Conservation (phyloP, 805 yeast genomes). For the Cyberlindnera meyerae region DNA sequence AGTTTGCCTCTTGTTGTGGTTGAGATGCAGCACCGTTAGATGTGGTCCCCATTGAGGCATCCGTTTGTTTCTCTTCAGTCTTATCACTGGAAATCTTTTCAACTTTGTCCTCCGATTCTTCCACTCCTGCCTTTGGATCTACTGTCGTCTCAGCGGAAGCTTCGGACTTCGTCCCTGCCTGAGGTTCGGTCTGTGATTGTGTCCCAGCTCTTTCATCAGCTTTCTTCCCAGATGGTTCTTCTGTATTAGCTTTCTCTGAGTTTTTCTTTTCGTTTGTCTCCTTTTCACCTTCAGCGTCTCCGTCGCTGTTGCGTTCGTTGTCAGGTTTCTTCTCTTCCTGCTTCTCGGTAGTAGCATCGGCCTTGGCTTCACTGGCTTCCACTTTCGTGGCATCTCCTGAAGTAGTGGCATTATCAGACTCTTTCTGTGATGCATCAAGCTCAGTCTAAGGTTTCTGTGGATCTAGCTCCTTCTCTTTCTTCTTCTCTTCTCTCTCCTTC, state of each 20-base stretch:
- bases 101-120: not conserved
- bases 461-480: conserved; percentile 10
- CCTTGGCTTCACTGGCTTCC: not conserved
- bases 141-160: too few species aligned
- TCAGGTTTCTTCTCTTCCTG: not conserved
- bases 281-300: not conserved
- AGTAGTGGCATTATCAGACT: not conserved
- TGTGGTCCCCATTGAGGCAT: not conserved
- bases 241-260: not conserved
- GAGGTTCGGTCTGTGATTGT: not conserved
- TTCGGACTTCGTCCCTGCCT: too few species aligned
- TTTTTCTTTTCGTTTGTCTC: not conserved
- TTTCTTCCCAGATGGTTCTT: too few species aligned
- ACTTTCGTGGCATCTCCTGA: not conserved
- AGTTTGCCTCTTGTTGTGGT: not conserved
- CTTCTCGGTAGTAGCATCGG: too few species aligned
- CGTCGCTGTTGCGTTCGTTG: too few species aligned
- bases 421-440: not conserved
- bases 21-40: not conserved
- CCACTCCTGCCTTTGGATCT: too few species aligned
- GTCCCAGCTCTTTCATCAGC: too few species aligned
- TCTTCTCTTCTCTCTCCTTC: conserved; percentile 30
- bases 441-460: too few species aligned
- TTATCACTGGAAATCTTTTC: not conserved
- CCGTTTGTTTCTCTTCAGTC: not conserved